These are phyloP conservation scores for Dalbergia cultrata DNA, from an alignment of 306 rosid species.

Conservation along the genomic window DNA sequence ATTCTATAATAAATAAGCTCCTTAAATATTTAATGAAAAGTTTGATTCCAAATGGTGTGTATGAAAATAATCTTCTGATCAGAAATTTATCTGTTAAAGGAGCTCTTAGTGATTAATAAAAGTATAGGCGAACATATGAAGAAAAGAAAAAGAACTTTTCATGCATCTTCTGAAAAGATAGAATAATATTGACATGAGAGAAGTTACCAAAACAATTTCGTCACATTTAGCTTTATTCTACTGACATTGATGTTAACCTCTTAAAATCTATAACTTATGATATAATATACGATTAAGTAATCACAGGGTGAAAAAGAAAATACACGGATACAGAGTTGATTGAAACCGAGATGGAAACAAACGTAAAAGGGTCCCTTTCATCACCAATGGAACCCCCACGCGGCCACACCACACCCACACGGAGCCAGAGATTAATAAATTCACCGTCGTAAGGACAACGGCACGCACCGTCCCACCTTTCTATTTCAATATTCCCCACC, in stretches of 20 bases:
- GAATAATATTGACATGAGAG: not conserved
- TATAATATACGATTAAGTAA: not conserved
- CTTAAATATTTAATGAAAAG: too few species aligned
- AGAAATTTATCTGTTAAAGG: too few species aligned
- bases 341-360: not conserved
- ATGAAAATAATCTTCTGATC: too few species aligned
- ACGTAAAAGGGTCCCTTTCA: slow-evolving; percentile 36
- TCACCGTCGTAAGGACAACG: slow-evolving; percentile 44
- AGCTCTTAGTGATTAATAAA: too few species aligned
- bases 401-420: slow-evolving; percentile 44
- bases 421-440: slow-evolving; percentile 23
- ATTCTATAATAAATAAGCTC: too few species aligned
- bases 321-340: slow-evolving; percentile 19
- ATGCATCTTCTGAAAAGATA: not conserved
- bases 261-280: not conserved
- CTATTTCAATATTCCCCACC: slow-evolving; percentile 44
- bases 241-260: not conserved
- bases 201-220: too few species aligned
- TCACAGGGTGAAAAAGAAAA: not conserved
- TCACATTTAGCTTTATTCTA: too few species aligned
- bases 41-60: too few species aligned
- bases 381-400: slow-evolving; percentile 28
- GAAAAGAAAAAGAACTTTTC: not conserved
- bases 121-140: too few species aligned
- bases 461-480: slow-evolving; percentile 52